These are phyloP conservation scores for Sporothrix sp. DNA, from an alignment of 2,329 filamentous ascomycete species.

Conservation along the genomic window DNA sequence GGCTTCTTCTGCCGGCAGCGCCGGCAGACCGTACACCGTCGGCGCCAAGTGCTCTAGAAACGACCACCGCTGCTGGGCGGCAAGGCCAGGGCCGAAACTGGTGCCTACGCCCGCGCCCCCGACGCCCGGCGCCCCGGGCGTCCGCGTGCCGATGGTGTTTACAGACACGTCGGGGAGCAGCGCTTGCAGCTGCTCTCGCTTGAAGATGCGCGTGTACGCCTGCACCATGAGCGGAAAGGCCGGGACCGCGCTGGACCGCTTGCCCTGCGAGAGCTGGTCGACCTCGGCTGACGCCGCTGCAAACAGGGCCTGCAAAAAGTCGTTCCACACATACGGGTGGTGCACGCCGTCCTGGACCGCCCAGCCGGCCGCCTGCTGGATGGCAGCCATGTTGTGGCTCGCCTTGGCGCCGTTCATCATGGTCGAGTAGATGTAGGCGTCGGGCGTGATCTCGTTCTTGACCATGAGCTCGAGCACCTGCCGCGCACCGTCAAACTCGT, in stretches of 20 bases:
- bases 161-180: constrained; percentile 20
- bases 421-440: constrained; percentile 57
- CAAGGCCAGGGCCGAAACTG: no score
- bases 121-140: no score
- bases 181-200: constrained; percentile 35
- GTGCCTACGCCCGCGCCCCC: no score
- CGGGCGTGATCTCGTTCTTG: constrained; percentile 48
- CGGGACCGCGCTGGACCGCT: constrained; percentile 27
- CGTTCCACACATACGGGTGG: constrained; percentile 39
- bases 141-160: no score
- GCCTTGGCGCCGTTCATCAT: constrained; percentile 62
- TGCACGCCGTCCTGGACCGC: constrained; percentile 39
- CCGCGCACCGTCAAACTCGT: constrained; percentile 53
- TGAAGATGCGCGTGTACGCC: constrained; percentile 40
- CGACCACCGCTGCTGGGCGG: constrained; percentile 11
- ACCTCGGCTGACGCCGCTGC: constrained; percentile 34
- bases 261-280: constrained; percentile 18
- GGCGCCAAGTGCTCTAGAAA: constrained; percentile 15
- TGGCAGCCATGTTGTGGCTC: constrained; percentile 40
- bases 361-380: constrained; percentile 46
- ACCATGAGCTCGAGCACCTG: constrained; percentile 55
- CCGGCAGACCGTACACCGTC: constrained; percentile 17
- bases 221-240: constrained; percentile 39
- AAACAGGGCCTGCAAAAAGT: constrained; percentile 44
- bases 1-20: constrained; percentile 11